Conservation (phyloP, 2,329 filamentous ascomycete genomes). For the Didymosphaeria variabile region DNA sequence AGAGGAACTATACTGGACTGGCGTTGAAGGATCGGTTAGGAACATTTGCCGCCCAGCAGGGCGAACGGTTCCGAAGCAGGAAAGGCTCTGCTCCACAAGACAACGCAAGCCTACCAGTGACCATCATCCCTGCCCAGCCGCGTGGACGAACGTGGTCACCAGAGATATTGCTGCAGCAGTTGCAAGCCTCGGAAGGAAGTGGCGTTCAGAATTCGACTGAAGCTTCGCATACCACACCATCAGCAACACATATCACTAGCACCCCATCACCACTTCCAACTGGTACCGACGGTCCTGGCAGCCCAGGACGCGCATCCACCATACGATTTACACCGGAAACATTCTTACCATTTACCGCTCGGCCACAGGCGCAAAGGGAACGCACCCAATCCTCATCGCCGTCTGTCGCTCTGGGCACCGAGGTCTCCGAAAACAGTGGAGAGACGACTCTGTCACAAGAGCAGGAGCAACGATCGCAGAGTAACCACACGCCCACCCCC, state of each 20-base stretch:
- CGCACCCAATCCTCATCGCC: slow-evolving; percentile 8
- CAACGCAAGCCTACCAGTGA: slow-evolving; percentile 62
- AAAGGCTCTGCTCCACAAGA: slow-evolving; percentile 42
- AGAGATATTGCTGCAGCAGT: slow-evolving; percentile 37
- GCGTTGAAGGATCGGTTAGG: slow-evolving; percentile 57
- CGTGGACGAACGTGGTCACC: slow-evolving; percentile 66
- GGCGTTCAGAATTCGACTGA: slow-evolving; percentile 29
- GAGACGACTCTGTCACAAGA: slow-evolving; percentile 5
- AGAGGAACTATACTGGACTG: slow-evolving; percentile 55
- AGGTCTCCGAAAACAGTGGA: slow-evolving; percentile 17
- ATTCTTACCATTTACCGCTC: slow-evolving; percentile 21
- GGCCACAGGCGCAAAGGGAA: slow-evolving; percentile 19
- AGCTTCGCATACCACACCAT: slow-evolving; percentile 24
- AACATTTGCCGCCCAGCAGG: slow-evolving; percentile 60
- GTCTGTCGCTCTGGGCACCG: slow-evolving; percentile 26
- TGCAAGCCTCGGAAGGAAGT: slow-evolving; percentile 24
- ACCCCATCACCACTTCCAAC: slow-evolving; percentile 25
- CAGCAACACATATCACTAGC: slow-evolving; percentile 15
- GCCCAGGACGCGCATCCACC: slow-evolving; percentile 26
- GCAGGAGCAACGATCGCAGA: slow-evolving; percentile 8
- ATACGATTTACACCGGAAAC: slow-evolving; percentile 38
- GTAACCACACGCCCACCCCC: slow-evolving; percentile 13
- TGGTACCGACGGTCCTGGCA: slow-evolving; percentile 14
- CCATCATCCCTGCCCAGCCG: slow-evolving; percentile 68
- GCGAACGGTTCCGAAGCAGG: slow-evolving; percentile 54